phyloP scores from a whole-genome alignment of 495 filamentous ascomycete species.

The Aspergillus hancockii region DNA sequence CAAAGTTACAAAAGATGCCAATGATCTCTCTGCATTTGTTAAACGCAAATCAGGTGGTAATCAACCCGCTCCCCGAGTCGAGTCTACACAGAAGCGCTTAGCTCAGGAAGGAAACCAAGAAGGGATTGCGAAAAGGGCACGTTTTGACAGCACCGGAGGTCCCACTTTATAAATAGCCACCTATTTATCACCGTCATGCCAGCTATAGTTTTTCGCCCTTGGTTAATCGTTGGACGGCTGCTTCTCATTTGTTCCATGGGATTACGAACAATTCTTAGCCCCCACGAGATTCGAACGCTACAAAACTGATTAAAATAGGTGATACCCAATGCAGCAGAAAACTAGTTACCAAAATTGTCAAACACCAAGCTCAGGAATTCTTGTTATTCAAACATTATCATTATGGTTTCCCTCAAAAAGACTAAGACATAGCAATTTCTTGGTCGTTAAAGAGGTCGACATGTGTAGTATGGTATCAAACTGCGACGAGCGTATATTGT shows the following conservation, averaged over 20 bases:
- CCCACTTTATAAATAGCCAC: neutral
- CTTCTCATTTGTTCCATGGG: neutral
- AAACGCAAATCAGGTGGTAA: conserved; percentile 59
- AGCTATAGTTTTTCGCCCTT: neutral
- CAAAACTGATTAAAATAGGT: neutral
- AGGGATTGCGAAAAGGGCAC: conserved; percentile 32
- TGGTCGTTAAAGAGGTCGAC: neutral
- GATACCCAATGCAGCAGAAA: neutral
- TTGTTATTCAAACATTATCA: neutral
- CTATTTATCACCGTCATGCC: neutral
- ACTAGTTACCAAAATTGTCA: neutral
- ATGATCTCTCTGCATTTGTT: conserved; percentile 83
- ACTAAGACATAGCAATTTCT: neutral
- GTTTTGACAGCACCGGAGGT: conserved; percentile 21
- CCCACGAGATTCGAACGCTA: neutral
- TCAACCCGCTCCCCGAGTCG: conserved; percentile 17
- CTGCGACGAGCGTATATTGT: neutral
- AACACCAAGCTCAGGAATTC: neutral
- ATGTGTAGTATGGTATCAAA: neutral
- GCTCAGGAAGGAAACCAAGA: conserved; percentile 26
- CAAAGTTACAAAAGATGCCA: conserved; percentile 77
- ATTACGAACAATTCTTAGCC: neutral
- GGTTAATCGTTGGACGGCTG: neutral
- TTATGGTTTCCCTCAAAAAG: neutral
- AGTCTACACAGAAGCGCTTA: conserved; percentile 29